A percentile compares a stretch with the other conserved stretches of the same genome.
These are phyloP conservation scores for Hypoxylon perforatum DNA, from an alignment of 495 filamentous ascomycete genomes.

Conservation along the genomic window DNA sequence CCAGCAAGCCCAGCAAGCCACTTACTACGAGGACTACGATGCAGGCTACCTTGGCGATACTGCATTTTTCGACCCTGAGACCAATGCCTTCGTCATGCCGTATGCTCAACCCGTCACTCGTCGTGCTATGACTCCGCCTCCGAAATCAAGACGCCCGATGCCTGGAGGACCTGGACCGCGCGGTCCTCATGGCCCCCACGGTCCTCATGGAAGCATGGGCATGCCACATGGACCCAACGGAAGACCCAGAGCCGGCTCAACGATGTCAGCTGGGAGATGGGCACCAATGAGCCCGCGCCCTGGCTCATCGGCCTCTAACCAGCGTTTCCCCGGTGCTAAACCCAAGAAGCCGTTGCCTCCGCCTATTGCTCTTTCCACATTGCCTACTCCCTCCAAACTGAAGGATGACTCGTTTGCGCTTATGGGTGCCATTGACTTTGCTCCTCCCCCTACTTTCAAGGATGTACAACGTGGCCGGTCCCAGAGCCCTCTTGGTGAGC, in stretches of 20 bases:
- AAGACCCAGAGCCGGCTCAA: conserved; percentile 57
- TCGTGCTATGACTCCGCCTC: conserved; percentile 97
- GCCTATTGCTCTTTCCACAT: conserved; percentile 74
- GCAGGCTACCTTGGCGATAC: conserved; percentile 69
- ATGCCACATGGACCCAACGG: conserved; percentile 48
- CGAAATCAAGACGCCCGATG: conserved; percentile 73
- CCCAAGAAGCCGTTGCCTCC: conserved; percentile 74
- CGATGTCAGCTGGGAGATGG: conserved; percentile 49
- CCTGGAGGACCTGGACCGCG: conserved; percentile 47
- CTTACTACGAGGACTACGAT: conserved; percentile 78
- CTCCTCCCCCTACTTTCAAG: conserved; percentile 76
- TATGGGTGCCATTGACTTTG: conserved; percentile 80
- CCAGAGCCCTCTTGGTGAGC: conserved; percentile 81
- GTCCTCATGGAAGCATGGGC: conserved; percentile 52
- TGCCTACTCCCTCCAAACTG: conserved; percentile 88
- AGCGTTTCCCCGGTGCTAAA: conserved; percentile 43
- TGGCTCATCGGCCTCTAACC: conserved; percentile 74
- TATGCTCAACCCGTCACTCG: conserved; percentile 86
- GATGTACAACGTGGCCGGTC: conserved; percentile 78
- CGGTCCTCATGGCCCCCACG: conserved; percentile 48
- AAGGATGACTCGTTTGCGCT: conserved; percentile 83
- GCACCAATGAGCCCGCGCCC: conserved; percentile 61
- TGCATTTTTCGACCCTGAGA: conserved; percentile 78
- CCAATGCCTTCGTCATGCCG: conserved; percentile 78
- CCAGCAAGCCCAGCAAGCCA: conserved; percentile 51